These are phyloP conservation scores for Salix suchowensis DNA, from an alignment of 345 rosid genomes.

Conservation along the genomic window DNA sequence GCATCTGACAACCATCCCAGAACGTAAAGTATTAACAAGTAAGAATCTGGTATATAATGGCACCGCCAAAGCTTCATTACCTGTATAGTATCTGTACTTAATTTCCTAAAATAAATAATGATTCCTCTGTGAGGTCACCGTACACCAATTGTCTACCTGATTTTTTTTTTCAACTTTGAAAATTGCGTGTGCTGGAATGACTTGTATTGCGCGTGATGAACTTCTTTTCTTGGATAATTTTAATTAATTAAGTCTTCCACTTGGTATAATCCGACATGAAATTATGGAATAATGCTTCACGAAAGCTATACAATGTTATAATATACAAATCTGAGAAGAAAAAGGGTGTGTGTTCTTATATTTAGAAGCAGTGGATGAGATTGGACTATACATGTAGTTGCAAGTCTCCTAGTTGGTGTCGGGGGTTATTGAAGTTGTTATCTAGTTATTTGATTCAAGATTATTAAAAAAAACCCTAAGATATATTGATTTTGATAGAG, in stretches of 20 bases:
- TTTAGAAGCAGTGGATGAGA: background rate
- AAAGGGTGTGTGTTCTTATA: background rate
- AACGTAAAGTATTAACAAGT: background rate
- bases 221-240: background rate
- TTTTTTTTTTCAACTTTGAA: background rate
- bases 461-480: no score
- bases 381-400: background rate
- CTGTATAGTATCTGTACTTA: conserved; percentile 2
- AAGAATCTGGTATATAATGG: background rate
- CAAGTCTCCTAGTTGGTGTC: no score
- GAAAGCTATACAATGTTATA: background rate
- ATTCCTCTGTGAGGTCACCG: conserved; percentile 4
- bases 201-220: conserved; percentile 2
- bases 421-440: no score
- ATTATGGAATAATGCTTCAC: conserved; percentile 11
- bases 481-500: no score
- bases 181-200: background rate
- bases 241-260: background rate
- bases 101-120: background rate
- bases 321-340: background rate
- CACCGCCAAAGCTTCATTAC: conserved; percentile 19
- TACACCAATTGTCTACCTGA: background rate
- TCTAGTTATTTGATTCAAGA: no score
- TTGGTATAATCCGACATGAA: conserved; percentile 17
- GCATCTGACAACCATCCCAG: conserved; percentile 13